These are phyloP conservation scores for Houttuynia cordata DNA, from an alignment of 164 flowering plant species.

Conservation along the genomic window DNA sequence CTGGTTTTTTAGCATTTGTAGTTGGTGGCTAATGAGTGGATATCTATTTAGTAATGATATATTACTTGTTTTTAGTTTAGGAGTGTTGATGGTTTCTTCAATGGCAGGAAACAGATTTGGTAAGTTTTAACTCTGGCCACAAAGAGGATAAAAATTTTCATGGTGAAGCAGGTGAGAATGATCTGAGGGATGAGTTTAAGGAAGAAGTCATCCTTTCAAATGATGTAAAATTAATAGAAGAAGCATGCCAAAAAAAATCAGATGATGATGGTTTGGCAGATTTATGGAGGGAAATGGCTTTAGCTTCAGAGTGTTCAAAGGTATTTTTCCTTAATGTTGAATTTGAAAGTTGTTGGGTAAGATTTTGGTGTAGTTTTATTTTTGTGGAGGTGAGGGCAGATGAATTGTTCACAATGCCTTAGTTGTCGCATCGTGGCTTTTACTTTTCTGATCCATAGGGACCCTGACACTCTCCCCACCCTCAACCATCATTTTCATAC, in stretches of 20 bases:
- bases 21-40: too few relatives aligned
- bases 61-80: too few relatives aligned
- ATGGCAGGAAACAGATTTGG: constrained; percentile 4
- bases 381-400: too few relatives aligned
- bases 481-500: too few relatives aligned
- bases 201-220: constrained; percentile 37
- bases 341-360: not conserved
- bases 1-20: not conserved
- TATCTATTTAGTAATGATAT: too few relatives aligned
- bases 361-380: not conserved
- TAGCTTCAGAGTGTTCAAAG: constrained; percentile 66
- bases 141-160: constrained; percentile 21
- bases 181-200: not conserved
- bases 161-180: not conserved
- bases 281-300: constrained; percentile 68
- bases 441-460: too few relatives aligned
- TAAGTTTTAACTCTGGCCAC: constrained; percentile 1
- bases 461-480: too few relatives aligned
- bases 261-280: constrained; percentile 50
- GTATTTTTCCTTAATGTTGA: constrained; percentile 24
- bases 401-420: too few relatives aligned
- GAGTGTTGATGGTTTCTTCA: too few relatives aligned
- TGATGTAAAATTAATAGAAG: constrained; percentile 13
- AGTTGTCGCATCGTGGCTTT: too few relatives aligned
- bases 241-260: constrained; percentile 5